Conservation (phyloP, 306 rosid species). For the Quercus agrifolia region DNA sequence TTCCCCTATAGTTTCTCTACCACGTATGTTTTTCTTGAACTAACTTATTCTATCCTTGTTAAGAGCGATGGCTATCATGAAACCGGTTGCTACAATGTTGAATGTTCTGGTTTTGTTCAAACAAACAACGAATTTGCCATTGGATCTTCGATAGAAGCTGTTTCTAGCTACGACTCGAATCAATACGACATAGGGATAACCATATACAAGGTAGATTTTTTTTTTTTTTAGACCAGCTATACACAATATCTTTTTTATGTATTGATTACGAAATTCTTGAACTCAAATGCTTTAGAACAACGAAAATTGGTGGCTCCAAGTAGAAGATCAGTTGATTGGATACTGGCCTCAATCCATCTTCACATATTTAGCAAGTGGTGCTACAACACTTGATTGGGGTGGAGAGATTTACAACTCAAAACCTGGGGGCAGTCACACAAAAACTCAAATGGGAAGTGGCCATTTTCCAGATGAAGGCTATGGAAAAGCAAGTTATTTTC, state of each 20-base stretch:
- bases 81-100: conserved; percentile 23
- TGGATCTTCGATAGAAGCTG: background rate
- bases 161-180: conserved; percentile 10
- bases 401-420: background rate
- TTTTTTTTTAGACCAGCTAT: too few species aligned
- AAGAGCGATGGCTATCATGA: conserved; percentile 8
- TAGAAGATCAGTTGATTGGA: conserved; percentile 5
- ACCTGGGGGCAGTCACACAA: conserved; percentile 3
- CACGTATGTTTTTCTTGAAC: too few species aligned
- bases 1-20: too few species aligned
- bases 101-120: conserved; percentile 29
- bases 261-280: too few species aligned
- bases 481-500: conserved; percentile 15
- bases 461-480: conserved; percentile 17
- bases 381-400: background rate
- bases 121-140: background rate
- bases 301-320: too few species aligned
- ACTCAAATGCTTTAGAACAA: too few species aligned
- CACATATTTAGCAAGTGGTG: background rate
- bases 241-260: background rate
- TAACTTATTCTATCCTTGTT: background rate
- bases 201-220: conserved; percentile 13
- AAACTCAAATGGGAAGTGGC: conserved; percentile 34
- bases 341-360: conserved; percentile 28
- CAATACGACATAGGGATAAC: background rate